phyloP scores from a whole-genome alignment of 768 basidiomycete species.

The Boletus tylopilopsis region DNA sequence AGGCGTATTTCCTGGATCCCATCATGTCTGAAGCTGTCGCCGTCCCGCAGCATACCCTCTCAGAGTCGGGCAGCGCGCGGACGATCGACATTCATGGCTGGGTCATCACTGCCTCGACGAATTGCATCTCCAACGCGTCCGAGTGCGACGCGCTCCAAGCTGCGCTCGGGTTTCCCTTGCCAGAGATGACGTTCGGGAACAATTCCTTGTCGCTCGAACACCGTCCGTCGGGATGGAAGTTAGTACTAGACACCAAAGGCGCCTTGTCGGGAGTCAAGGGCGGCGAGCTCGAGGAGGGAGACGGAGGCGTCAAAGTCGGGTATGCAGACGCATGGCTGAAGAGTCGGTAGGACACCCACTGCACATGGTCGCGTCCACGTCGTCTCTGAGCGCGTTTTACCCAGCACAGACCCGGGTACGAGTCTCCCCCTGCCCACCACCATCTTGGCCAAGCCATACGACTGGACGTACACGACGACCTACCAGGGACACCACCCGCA shows the following conservation, averaged over 20 bases:
- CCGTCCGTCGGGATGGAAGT: conserved; percentile 55
- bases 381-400: conserved; percentile 25
- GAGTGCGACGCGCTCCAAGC: conserved; percentile 71
- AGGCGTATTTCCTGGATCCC: conserved; percentile 13
- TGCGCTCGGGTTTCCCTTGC: conserved; percentile 70
- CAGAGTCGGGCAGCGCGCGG: conserved; percentile 67
- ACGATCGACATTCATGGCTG: conserved; percentile 66
- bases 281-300: conserved; percentile 71
- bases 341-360: conserved; percentile 66
- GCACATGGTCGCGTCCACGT: background rate
- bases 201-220: conserved; percentile 74
- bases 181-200: conserved; percentile 96
- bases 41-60: conserved; percentile 59
- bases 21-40: conserved; percentile 41
- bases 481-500: conserved; percentile 60
- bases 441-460: conserved; percentile 80
- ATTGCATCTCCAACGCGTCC: conserved; percentile 74
- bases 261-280: conserved; percentile 73
- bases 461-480: conserved; percentile 96
- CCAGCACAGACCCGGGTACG: conserved; percentile 66
- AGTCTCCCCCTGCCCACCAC: conserved; percentile 65
- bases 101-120: conserved; percentile 66
- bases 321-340: conserved; percentile 94
- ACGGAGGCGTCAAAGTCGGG: conserved; percentile 91
- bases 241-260: conserved; percentile 61